phyloP scores from a whole-genome alignment of 1,284 basidiomycete genomes.

The Malassezia sympodialis region DNA sequence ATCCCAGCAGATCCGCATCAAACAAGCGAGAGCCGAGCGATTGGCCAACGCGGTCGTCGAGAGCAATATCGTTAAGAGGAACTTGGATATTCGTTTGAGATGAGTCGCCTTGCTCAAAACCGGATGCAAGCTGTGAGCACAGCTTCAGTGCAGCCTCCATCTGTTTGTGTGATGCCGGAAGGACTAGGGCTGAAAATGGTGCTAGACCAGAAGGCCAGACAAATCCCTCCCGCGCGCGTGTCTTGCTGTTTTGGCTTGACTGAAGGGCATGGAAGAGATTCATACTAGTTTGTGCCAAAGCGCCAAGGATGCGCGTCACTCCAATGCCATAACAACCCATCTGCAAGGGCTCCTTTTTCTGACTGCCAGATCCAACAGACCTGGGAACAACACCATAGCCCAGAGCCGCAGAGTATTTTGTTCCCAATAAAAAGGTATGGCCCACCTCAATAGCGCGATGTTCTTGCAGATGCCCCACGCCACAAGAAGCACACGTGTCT shows the following conservation, averaged over 20 bases:
- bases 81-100: background rate
- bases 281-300: constrained; percentile 33
- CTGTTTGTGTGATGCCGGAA: constrained; percentile 16
- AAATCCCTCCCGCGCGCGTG: constrained; percentile 22
- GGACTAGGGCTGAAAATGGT: constrained; percentile 31
- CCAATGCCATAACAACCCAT: constrained; percentile 50
- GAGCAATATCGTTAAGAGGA: constrained; percentile 21
- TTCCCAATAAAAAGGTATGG: constrained; percentile 49
- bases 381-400: constrained; percentile 21
- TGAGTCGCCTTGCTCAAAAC: background rate
- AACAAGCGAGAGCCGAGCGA: constrained; percentile 41
- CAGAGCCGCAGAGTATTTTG: constrained; percentile 42
- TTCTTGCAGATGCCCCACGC: constrained; percentile 17
- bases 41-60: constrained; percentile 39
- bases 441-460: constrained; percentile 47
- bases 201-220: constrained; percentile 39
- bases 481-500: constrained; percentile 33
- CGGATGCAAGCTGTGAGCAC: background rate
- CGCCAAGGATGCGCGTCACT: constrained; percentile 45
- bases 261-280: constrained; percentile 9
- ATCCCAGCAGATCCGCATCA: constrained; percentile 47
- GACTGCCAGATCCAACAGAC: background rate
- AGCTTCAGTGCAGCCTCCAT: constrained; percentile 2
- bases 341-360: constrained; percentile 28
- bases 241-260: background rate